These are phyloP conservation scores for Komagataella kurtzmanii DNA, from an alignment of 805 yeast genomes.

Conservation along the genomic window DNA sequence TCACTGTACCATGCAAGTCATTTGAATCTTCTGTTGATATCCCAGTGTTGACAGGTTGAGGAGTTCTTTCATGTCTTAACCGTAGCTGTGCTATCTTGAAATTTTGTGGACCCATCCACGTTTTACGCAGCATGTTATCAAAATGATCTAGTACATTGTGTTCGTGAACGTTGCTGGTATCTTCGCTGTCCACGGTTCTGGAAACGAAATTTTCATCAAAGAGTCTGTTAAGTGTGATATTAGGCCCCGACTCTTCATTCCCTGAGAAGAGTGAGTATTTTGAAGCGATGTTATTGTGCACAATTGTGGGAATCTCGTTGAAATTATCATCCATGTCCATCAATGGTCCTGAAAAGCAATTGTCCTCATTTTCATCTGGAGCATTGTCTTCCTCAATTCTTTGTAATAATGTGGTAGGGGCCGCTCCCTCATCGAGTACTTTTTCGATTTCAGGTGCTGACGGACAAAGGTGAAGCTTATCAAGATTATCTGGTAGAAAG, in stretches of 20 bases:
- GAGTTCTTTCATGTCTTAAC: background rate
- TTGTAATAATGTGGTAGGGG: slow-evolving; percentile 13
- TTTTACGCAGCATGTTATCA: slow-evolving; percentile 53
- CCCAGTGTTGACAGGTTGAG: background rate
- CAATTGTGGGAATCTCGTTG: slow-evolving; percentile 1
- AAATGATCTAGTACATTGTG: slow-evolving; percentile 54
- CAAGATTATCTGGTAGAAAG: slow-evolving; percentile 8
- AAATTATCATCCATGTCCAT: slow-evolving; percentile 4
- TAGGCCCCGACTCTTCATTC: slow-evolving; percentile 16
- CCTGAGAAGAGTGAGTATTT: slow-evolving; percentile 19
- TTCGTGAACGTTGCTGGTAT: slow-evolving; percentile 20
- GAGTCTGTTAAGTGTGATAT: slow-evolving; percentile 15
- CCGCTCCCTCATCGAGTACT: slow-evolving; percentile 13
- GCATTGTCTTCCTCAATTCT: slow-evolving; percentile 9
- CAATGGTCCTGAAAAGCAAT: slow-evolving; percentile 3
- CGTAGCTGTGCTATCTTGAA: slow-evolving; percentile 65
- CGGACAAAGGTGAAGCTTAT: slow-evolving; percentile 43
- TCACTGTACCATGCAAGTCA: background rate
- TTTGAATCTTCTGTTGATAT: background rate
- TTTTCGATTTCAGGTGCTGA: slow-evolving; percentile 47
- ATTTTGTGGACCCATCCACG: slow-evolving; percentile 90
- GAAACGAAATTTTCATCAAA: slow-evolving; percentile 17
- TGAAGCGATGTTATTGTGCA: slow-evolving; percentile 9
- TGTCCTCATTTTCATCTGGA: slow-evolving; percentile 8
- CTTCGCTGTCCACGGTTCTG: slow-evolving; percentile 10